phyloP scores from a whole-genome alignment of 805 yeast species.

The Barnettozyma californica region DNA sequence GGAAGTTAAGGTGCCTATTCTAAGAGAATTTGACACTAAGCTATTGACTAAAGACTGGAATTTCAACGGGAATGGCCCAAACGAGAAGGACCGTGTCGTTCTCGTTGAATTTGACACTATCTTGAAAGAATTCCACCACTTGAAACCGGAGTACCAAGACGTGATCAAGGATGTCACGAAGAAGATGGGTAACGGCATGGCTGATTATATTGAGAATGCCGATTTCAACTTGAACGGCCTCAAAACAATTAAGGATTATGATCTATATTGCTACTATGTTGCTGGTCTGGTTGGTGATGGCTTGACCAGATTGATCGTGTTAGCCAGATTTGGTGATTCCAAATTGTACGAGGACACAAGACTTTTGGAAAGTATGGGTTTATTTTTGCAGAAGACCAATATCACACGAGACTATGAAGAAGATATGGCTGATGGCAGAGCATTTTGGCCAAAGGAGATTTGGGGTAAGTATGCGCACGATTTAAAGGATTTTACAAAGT shows the following conservation, averaged over 20 bases:
- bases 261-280: slow-evolving; percentile 91
- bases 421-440: slow-evolving; percentile 85
- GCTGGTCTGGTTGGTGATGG: slow-evolving; percentile 99
- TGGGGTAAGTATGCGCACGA: slow-evolving; percentile 77
- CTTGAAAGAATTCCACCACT: slow-evolving; percentile 62
- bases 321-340: slow-evolving; percentile 64
- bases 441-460: slow-evolving; percentile 93
- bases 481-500: slow-evolving; percentile 53
- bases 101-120: slow-evolving; percentile 73
- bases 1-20: slow-evolving; percentile 63
- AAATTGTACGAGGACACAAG: slow-evolving; percentile 48
- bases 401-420: slow-evolving; percentile 93
- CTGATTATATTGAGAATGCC: slow-evolving; percentile 77
- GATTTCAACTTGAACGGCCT: slow-evolving; percentile 78
- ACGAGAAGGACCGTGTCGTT: slow-evolving; percentile 78
- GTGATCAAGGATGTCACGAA: slow-evolving; percentile 71
- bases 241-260: slow-evolving; percentile 72
- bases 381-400: slow-evolving; percentile 91
- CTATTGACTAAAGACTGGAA: slow-evolving; percentile 71
- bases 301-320: slow-evolving; percentile 71
- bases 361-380: slow-evolving; percentile 83
- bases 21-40: slow-evolving; percentile 62
- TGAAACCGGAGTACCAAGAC: slow-evolving; percentile 72
- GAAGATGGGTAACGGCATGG: slow-evolving; percentile 98
- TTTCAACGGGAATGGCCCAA: slow-evolving; percentile 65